Percentiles rank a stretch among this genome's conserved stretches.
Conservation (phyloP, 768 basidiomycete genomes). For the Zangia roseola region DNA sequence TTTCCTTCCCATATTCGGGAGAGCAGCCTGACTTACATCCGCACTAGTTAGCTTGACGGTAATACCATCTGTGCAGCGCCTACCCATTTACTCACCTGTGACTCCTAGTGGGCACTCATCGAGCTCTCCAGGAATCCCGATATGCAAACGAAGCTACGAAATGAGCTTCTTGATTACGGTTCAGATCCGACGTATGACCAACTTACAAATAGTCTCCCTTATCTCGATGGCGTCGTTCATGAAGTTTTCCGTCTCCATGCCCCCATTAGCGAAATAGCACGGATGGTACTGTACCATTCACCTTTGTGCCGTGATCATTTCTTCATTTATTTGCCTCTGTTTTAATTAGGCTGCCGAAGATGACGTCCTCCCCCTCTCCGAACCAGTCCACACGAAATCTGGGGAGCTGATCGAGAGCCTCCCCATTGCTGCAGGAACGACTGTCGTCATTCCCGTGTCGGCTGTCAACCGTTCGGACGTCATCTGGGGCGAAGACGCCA, state of each 20-base stretch:
- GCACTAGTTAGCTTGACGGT: conserved; percentile 22
- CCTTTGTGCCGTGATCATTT: neutral
- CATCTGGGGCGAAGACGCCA: conserved; percentile 62
- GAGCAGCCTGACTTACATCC: neutral
- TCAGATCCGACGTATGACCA: conserved; percentile 56
- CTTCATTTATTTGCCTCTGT: too few species aligned
- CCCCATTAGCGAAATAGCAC: conserved; percentile 27
- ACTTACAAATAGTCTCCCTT: conserved; percentile 48
- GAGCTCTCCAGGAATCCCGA: conserved; percentile 48
- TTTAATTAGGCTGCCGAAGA: conserved; percentile 47
- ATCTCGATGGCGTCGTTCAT: conserved; percentile 51
- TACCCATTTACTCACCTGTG: neutral
- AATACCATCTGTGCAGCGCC: neutral
- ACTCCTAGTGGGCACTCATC: conserved; percentile 52
- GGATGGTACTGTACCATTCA: conserved; percentile 1
- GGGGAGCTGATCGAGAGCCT: conserved; percentile 41
- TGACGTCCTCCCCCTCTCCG: conserved; percentile 55
- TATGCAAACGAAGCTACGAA: conserved; percentile 47
- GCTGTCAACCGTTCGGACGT: conserved; percentile 47
- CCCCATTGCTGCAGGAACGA: conserved; percentile 46
- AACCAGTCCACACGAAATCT: conserved; percentile 43
- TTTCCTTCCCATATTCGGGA: neutral
- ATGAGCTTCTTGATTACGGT: conserved; percentile 44
- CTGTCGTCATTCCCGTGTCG: conserved; percentile 41
- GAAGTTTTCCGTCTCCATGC: conserved; percentile 48